A percentile compares a stretch with the other conserved stretches of the same genome.
Evolutionary conservation across 352 stramenopile genomes (phyloP).

Genomic region (Globisporangium spiculum): DNA sequence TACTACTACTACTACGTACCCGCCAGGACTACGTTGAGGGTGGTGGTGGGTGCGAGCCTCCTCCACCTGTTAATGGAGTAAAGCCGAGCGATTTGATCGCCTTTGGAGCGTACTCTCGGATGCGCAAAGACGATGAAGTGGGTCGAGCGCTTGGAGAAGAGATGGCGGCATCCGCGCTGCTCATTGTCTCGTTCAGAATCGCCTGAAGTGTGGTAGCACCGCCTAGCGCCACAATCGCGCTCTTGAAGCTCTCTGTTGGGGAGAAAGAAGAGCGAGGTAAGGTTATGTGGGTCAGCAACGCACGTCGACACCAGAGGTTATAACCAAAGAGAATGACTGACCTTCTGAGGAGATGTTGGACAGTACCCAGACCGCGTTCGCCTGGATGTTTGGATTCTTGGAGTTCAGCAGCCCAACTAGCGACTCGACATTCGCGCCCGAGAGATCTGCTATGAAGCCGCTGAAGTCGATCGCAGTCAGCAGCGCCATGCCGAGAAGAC

Average conservation of each 20-base stretch:
- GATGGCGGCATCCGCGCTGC: not conserved
- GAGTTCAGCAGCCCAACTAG: slow-evolving; percentile 48
- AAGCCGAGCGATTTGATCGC: slow-evolving; percentile 72
- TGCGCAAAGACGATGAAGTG: slow-evolving; percentile 63
- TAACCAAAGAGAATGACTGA: slow-evolving; percentile 17
- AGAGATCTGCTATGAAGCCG: slow-evolving; percentile 29
- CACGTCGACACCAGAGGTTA: not conserved
- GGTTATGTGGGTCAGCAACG: not conserved
- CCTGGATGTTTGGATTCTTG: slow-evolving; percentile 53
- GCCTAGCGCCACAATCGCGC: slow-evolving; percentile 45
- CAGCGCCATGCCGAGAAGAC: slow-evolving; percentile 57
- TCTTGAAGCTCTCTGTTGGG: slow-evolving; percentile 43
- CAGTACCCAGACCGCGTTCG: slow-evolving; percentile 74
- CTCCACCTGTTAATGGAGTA: slow-evolving; percentile 26
- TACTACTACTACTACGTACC: not conserved
- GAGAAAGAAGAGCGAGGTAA: not conserved
- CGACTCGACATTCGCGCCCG: slow-evolving; percentile 27
- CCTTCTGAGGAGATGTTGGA: slow-evolving; percentile 70
- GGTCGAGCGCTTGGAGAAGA: slow-evolving; percentile 20
- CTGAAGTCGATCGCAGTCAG: slow-evolving; percentile 48
- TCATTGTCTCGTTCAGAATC: slow-evolving; percentile 53
- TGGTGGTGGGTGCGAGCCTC: not conserved
- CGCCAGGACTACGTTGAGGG: not conserved
- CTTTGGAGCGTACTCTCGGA: slow-evolving; percentile 76
- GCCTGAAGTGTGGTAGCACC: slow-evolving; percentile 59